Conservation (phyloP, 306 rosid genomes). For the Canavalia ensiformis region DNA sequence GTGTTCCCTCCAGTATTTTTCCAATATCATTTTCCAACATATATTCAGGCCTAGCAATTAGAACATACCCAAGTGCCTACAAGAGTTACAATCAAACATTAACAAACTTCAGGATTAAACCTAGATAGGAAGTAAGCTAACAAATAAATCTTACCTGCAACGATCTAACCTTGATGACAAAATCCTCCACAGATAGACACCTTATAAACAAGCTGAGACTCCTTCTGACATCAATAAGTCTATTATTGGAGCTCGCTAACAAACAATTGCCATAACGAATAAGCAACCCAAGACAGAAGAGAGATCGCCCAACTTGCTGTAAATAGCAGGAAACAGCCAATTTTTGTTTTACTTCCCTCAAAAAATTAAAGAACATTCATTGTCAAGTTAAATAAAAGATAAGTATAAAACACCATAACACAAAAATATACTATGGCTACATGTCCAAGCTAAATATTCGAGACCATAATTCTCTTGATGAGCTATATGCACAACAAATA, state of each 20-base stretch:
- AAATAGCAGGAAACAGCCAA: constrained; percentile 49
- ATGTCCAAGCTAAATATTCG: constrained; percentile 6
- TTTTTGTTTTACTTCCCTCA: constrained; percentile 17
- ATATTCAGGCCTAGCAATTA: constrained; percentile 93
- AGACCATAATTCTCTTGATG: neutral
- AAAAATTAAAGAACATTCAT: constrained; percentile 20
- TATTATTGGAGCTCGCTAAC: constrained; percentile 63
- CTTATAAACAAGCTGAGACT: constrained; percentile 77
- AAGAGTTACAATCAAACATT: constrained; percentile 51
- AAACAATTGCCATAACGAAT: constrained; percentile 88
- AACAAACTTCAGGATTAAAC: constrained; percentile 45
- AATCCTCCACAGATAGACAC: constrained; percentile 78
- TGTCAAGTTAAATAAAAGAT: constrained; percentile 8
- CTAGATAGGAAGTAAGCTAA: constrained; percentile 32
- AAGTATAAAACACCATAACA: neutral
- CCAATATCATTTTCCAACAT: constrained; percentile 93
- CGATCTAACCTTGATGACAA: constrained; percentile 76
- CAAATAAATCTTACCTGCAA: constrained; percentile 71
- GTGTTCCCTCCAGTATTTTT: constrained; percentile 68
- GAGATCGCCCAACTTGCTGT: constrained; percentile 92
- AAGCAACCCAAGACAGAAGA: constrained; percentile 91
- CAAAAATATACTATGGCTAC: neutral
- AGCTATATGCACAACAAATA: constrained; percentile 1
- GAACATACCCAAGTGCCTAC: constrained; percentile 94
- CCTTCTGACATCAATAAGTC: constrained; percentile 58